Evolutionary conservation across 2,329 filamentous ascomycete species (phyloP), one percentile per base, ranked within the genome.

Genomic region (Diaporthe sp.): DNA sequence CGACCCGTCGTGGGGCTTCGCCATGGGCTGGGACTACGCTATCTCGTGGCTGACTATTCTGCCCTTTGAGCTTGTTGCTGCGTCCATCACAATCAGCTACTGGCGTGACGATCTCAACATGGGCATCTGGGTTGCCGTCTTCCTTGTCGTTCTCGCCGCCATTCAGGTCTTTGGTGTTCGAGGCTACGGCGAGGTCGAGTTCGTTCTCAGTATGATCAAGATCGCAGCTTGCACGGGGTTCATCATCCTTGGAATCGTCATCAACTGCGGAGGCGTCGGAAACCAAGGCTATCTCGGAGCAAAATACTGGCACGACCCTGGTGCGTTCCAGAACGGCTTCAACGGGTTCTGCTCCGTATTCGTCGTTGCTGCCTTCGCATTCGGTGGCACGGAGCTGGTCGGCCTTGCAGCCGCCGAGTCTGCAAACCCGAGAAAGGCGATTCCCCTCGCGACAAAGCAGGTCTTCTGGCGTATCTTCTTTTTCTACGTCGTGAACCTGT

Each of bases 201-300:
- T 91, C 76, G 74, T 88, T 32, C 86, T 92, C 27, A 86, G 85
- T 76, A 83, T 88, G 73, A 85, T 92, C 79, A 92, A 92, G 81
- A 85, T 92, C 77, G 78, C 83, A 17, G 89, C 91, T 59, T 88
- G 88, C 78, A 83, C 88, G 13, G 91, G 91, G 7, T 93, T 93
- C 80, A 93, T 93, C 80, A 86, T 93, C 77, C 83, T 92, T 35
- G 90, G 88, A 58, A 90, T 92, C 71, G 81, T 92, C 72, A 87
- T 92, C 78, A 86, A 91, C 80, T 85, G 83, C 71, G 90, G 90
- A 56, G 90, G 88, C 69, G 89, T 88, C 32, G 88, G 89, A 73
- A 80, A 86, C 75, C 82, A 86, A 77, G 88, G 89, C 50, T 91
- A 92, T 79, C 88, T 92, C 58, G 91, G 92, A 22, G 90, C 87